Conservation (phyloP, 345 rosid genomes). For the Eucalyptus sp. region DNA sequence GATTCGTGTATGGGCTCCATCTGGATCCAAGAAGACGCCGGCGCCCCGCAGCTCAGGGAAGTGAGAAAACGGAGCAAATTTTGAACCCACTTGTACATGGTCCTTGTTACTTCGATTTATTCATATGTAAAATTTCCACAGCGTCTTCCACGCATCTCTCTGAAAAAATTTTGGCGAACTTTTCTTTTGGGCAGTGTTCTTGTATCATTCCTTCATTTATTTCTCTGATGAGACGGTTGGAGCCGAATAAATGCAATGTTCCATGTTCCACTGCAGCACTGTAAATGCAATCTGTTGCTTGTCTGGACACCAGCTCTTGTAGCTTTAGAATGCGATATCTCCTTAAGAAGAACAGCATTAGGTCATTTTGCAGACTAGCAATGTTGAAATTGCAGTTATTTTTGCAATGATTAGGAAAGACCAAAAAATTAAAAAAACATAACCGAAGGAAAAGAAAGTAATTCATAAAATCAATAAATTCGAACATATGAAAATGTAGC, state of each 20-base stretch:
- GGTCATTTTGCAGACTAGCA: neutral
- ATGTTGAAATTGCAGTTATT: neutral
- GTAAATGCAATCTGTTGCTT: neutral
- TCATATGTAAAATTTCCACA: neutral
- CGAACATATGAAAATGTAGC: neutral
- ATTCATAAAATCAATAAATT: neutral
- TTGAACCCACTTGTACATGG: neutral
- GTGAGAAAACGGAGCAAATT: neutral
- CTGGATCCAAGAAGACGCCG: neutral
- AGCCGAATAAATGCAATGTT: neutral
- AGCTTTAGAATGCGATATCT: neutral
- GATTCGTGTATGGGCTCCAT: conserved; percentile 75
- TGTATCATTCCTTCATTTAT: neutral
- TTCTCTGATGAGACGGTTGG: neutral
- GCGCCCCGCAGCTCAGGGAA: neutral
- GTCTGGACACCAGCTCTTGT: neutral
- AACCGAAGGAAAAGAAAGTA: neutral
- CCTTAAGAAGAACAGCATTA: neutral
- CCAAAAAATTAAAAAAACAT: neutral
- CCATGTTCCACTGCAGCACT: neutral
- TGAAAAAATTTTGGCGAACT: neutral
- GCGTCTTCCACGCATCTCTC: neutral
- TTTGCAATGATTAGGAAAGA: neutral
- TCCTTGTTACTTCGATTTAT: neutral
- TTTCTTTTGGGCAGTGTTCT: neutral